Percentiles rank a stretch among this genome's conserved stretches.
These are phyloP conservation scores for Venturia aucupariae DNA, from an alignment of 2,329 filamentous ascomycete species.

Conservation along the genomic window DNA sequence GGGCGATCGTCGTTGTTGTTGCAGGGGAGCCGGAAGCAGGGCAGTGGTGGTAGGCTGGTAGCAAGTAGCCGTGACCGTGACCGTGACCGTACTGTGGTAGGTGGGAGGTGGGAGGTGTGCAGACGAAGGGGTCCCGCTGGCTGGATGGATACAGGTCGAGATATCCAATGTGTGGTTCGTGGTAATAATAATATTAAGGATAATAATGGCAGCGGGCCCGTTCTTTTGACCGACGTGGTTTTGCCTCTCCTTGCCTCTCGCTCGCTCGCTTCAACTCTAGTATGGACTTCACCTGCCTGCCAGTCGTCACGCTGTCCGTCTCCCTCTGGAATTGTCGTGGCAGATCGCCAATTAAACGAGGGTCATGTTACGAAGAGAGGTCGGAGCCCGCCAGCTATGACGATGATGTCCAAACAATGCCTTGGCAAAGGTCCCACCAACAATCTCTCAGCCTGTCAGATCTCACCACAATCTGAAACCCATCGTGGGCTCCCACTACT, in stretches of 20 bases:
- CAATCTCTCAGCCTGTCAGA: neutral
- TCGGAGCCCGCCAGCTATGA: neutral
- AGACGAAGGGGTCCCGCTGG: too few species aligned
- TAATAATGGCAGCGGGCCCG: too few species aligned
- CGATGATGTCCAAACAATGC: neutral
- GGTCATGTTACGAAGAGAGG: neutral
- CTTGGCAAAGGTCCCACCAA: neutral
- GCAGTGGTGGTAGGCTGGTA: neutral
- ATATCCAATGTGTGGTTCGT: too few species aligned
- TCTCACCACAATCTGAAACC: neutral
- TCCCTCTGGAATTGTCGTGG: neutral
- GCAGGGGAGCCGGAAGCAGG: slow-evolving; percentile 1
- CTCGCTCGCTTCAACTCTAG: neutral
- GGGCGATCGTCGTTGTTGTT: neutral
- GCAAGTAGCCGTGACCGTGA: too few species aligned
- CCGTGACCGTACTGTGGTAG: too few species aligned
- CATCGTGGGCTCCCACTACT: too few species aligned
- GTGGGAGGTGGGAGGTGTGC: too few species aligned
- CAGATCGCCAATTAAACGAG: neutral
- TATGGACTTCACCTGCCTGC: too few species aligned
- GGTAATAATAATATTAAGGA: too few species aligned
- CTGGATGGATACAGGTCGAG: too few species aligned
- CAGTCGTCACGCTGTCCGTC: neutral
- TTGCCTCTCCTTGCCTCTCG: neutral
- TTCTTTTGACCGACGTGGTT: neutral